Conservation (phyloP, 305 asterid genomes). For the Solanum hybrid region DNA sequence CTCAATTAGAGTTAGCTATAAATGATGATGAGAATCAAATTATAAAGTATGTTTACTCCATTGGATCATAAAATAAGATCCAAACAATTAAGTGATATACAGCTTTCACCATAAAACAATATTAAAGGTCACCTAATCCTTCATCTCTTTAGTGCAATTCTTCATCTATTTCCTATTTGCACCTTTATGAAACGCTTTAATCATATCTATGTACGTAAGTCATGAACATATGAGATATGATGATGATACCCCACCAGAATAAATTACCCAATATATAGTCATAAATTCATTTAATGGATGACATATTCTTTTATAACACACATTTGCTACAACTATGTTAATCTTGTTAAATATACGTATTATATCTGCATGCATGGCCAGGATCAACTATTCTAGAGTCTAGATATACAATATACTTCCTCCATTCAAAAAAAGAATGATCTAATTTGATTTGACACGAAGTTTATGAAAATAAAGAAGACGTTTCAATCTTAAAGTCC, state of each 20-base stretch:
- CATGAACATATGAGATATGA: slow-evolving; percentile 1
- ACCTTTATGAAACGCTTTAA: background rate
- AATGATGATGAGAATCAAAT: background rate
- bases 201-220: background rate
- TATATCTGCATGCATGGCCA: background rate
- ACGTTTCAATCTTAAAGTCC: background rate
- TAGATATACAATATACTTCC: background rate
- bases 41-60: background rate
- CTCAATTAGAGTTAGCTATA: background rate
- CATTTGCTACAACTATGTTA: background rate
- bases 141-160: background rate
- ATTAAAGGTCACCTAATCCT: background rate
- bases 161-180: background rate
- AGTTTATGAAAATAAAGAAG: too few species aligned
- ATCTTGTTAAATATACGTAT: background rate
- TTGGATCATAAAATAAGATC: background rate
- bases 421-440: too few species aligned
- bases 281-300: background rate
- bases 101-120: background rate
- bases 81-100: background rate
- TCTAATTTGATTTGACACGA: too few species aligned
- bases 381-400: background rate
- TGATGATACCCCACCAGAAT: background rate
- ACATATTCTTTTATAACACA: background rate
- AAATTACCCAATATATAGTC: background rate